Base-by-base conservation (phyloP, 1,284 basidiomycete species). In the Cutaneotrichosporon cavernicola region DNA sequence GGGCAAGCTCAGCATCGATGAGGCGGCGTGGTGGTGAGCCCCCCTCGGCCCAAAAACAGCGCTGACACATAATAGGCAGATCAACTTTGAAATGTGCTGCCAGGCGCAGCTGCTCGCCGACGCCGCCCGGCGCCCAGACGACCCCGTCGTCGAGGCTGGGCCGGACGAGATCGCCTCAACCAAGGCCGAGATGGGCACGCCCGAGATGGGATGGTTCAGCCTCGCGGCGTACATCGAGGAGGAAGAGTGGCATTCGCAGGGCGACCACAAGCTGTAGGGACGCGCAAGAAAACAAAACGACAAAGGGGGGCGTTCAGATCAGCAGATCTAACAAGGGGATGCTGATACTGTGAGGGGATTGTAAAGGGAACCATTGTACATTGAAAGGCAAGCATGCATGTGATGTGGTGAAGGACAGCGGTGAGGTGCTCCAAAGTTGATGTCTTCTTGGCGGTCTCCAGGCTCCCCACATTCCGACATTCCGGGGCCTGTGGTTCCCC, bases 131-230 rank as follows among this genome's bases (percentile, higher is more conserved):
- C 56, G 73, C 11, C 69, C 73, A 1, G 62, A 59, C 32, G 72
- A 72, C 56, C 67, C 60, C 1, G 32, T 71, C 14, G 69, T 73
- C 40, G 62, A 56, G 34, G 75, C 71, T 36, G 69, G 70, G 10
- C 69, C 71, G 9, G 75, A 72, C 34, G 75, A 76, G 67, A 69
- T 72, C 22, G 70, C 65, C 4, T 68, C 70, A 4, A 75, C 75
- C 26, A 75, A 76, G 61, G 67, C 63, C 10, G 76, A 77, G 67
- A 73, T 76, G 65, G 76, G 76, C 10, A 72, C 69, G 3, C 52
- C 72, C 2, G 76, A 76, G 61, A 78, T 77, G 75, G 76, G 74
- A 3, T 78, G 76, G 76, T 76, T 77, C 65, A 71, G 65, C 14
- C 66, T 77, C 9, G 72, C 70, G 6, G 68, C 73, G 21, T 75